Conservation (phyloP, 805 yeast genomes). For the Barnettozyma siamensis region DNA sequence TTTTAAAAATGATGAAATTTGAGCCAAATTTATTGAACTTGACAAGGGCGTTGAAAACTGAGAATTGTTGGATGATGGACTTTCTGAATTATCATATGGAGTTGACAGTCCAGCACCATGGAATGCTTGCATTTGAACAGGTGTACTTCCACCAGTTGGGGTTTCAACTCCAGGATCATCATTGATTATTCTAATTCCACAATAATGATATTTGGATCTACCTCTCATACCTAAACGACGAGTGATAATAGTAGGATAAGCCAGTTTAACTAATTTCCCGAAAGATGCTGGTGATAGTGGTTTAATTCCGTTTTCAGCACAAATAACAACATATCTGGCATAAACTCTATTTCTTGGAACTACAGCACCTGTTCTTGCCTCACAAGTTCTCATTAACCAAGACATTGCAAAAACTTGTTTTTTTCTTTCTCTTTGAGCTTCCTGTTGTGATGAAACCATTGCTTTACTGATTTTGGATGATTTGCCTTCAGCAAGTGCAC, state of each 20-base stretch:
- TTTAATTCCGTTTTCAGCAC: constrained; percentile 47
- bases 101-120: constrained; percentile 22
- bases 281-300: constrained; percentile 73
- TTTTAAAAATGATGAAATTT: constrained; percentile 14
- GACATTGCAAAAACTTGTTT: constrained; percentile 78
- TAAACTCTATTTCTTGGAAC: constrained; percentile 65
- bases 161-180: constrained; percentile 25
- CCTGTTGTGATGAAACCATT: constrained; percentile 15
- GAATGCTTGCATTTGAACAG: constrained; percentile 19
- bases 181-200: constrained; percentile 55
- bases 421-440: constrained; percentile 46
- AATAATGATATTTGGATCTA: constrained; percentile 73
- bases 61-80: constrained; percentile 23
- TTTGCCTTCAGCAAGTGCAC: constrained; percentile 8
- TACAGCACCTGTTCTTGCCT: constrained; percentile 41
- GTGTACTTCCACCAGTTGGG: constrained; percentile 24
- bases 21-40: constrained; percentile 6
- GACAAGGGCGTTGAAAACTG: constrained; percentile 22
- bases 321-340: constrained; percentile 55
- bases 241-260: constrained; percentile 61
- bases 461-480: constrained; percentile 2
- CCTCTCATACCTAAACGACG: constrained; percentile 77
- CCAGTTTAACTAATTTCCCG: constrained; percentile 61
- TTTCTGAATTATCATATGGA: constrained; percentile 25
- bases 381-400: constrained; percentile 68